Evolutionary conservation across 768 basidiomycete species (phyloP), one percentile per base, ranked within the genome.

Genomic region (Suillus lakei): DNA sequence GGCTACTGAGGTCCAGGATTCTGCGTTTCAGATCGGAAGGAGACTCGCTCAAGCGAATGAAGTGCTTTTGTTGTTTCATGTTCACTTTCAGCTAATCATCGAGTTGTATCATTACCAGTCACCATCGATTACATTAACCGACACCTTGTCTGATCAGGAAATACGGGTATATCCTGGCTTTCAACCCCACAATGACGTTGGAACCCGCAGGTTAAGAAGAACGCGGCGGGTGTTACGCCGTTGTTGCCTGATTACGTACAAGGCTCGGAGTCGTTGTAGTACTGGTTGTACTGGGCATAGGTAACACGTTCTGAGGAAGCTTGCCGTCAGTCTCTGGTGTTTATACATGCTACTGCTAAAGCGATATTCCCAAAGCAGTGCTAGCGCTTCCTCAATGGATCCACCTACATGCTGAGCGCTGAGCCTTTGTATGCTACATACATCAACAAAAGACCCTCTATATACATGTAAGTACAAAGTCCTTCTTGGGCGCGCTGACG

Each of bases 1-100:
- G 73, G 77, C 8, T 68, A 68, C 36, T 77, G 53, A 28, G 10
- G 16, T 10, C 18, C 15, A 12, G 16, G 53, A 54, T 34, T 13
- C 18, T 5, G 10, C 28, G 18, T 53, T 53, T 26, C 36, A 58
- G 32, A 36, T 48, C 12, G 46, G 8, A 23, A 56, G n/a, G n/a
- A 36, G 10, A 36, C 26, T 26, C 26, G 6, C 23, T 58, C 56
- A 26, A 58, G 39, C 16, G 56, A 58, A 58, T 39, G 9, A 16
- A 39, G 38, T 58, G 38, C 53, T 39, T 48, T 10, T 58, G 55
- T 58, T 54, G 5, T 58, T 39, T 36, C 26, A 18, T 58, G 38
- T 28, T 39, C 18, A 4, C 18, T 39, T 39, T 39, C 56, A 18
- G 39, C 56, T 39, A 39, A 28, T 18, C 56, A 28, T 21, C 53